Evolutionary conservation across 345 rosid genomes (phyloP).

Genomic region (Geranium rotundifolium): DNA sequence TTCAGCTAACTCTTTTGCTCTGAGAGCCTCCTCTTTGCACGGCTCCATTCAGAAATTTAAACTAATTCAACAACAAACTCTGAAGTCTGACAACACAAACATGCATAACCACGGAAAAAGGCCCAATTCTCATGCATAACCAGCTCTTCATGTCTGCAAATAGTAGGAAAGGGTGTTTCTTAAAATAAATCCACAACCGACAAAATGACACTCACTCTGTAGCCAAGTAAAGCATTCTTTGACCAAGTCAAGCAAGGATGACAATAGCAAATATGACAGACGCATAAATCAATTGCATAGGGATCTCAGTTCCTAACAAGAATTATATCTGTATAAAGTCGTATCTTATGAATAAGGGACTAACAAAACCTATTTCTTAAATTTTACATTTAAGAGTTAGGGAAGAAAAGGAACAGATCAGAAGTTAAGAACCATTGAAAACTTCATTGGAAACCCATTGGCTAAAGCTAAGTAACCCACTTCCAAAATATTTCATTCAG

Average conservation of each 20-base stretch:
- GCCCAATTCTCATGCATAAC: slow-evolving; percentile 15
- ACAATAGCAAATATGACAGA: not conserved
- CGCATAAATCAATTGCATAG: too few species aligned
- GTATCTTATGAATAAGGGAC: not conserved
- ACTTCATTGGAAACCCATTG: not conserved
- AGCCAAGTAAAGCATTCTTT: not conserved
- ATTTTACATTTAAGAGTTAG: not conserved
- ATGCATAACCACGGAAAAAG: slow-evolving; percentile 15
- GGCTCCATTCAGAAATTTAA: slow-evolving; percentile 49
- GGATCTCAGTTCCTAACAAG: not conserved
- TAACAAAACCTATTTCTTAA: not conserved
- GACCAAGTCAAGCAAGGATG: not conserved
- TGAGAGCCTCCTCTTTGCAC: slow-evolving; percentile 67
- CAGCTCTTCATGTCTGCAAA: slow-evolving; percentile 42
- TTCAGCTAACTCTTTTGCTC: slow-evolving; percentile 78
- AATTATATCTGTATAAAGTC: too few species aligned
- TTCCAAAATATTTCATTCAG: not conserved
- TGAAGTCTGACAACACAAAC: slow-evolving; percentile 19
- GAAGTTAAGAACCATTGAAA: not conserved
- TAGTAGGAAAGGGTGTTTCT: slow-evolving; percentile 9
- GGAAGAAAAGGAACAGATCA: not conserved
- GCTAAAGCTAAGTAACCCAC: not conserved
- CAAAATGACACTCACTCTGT: slow-evolving; percentile 1
- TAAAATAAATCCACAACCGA: slow-evolving; percentile 5
- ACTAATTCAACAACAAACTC: slow-evolving; percentile 15